Evolutionary conservation across 345 rosid genomes (phyloP).

Genomic region (Xanthoceras sorbifolium): DNA sequence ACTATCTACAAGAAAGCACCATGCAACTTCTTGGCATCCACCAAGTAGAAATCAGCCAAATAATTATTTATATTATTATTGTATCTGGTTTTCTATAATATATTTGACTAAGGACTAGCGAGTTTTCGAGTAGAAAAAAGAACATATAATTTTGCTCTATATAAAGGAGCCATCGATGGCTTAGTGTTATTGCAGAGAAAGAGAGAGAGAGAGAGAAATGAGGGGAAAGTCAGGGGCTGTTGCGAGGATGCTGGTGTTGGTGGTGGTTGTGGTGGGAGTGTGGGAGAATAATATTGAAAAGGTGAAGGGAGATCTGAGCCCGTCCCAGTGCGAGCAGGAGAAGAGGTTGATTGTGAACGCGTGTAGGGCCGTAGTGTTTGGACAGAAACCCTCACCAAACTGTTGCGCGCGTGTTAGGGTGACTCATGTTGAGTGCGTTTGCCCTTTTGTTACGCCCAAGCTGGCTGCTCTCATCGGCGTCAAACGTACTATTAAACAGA

Average conservation of each 20-base stretch:
- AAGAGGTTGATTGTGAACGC: constrained; percentile 19
- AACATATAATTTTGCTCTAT: neutral
- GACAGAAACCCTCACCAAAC: constrained; percentile 2
- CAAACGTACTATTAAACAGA: constrained; percentile 22
- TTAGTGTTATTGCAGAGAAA: neutral
- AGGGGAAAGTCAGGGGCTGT: constrained; percentile 2
- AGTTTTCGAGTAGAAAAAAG: too few species aligned
- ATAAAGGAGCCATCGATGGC: neutral
- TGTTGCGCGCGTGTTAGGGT: constrained; percentile 26
- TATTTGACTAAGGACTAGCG: too few species aligned
- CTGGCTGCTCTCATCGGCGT: constrained; percentile 19
- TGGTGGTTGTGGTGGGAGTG: neutral
- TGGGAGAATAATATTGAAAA: neutral
- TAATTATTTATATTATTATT: too few species aligned
- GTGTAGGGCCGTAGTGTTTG: constrained; percentile 16
- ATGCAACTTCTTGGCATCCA: neutral
- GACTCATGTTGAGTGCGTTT: constrained; percentile 27
- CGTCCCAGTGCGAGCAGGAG: constrained; percentile 25
- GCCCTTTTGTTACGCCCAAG: constrained; percentile 31
- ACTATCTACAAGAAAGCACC: neutral
- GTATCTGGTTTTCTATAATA: too few species aligned
- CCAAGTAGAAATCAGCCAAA: too few species aligned
- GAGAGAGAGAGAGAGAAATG: neutral
- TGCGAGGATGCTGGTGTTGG: neutral
- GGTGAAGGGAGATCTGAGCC: constrained; percentile 15